These are phyloP conservation scores for Leishmania martiniquensis DNA, from an alignment of 208 protist species.

Conservation along the genomic window DNA sequence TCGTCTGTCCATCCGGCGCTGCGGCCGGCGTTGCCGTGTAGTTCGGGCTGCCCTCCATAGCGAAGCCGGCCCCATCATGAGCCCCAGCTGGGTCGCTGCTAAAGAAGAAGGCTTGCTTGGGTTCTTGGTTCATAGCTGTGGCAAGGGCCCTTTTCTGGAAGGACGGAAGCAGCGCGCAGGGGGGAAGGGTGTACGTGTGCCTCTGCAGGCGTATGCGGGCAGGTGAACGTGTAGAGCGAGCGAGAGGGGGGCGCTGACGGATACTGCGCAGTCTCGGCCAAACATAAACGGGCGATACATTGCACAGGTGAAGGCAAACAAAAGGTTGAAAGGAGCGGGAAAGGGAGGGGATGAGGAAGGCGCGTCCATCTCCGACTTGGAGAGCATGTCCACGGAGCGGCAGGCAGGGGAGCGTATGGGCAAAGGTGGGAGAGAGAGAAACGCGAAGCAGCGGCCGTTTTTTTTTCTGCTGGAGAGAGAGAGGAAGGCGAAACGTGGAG, in stretches of 20 bases:
- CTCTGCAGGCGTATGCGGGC: too few species aligned
- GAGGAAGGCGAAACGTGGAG: background rate
- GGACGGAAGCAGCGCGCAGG: background rate
- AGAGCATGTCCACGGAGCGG: background rate
- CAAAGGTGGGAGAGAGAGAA: background rate
- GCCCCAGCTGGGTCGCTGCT: conserved; percentile 13
- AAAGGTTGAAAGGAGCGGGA: background rate
- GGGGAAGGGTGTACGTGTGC: too few species aligned
- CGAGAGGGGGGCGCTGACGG: background rate
- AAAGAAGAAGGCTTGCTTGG: conserved; percentile 8
- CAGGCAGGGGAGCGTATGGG: background rate
- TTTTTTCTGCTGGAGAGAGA: background rate
- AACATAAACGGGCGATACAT: background rate
- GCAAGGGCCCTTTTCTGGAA: background rate
- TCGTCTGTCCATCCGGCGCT: conserved; percentile 8
- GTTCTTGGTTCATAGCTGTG: conserved; percentile 14
- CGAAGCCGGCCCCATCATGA: background rate
- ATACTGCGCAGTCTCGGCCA: background rate
- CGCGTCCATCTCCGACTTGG: too few species aligned
- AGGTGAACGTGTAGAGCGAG: background rate
- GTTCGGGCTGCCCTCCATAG: background rate
- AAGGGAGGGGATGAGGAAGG: background rate
- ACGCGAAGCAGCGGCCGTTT: background rate
- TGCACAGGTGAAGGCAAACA: background rate
- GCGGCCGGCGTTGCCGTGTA: background rate